Evolutionary conservation across 2,329 filamentous ascomycete species (phyloP).

Genomic region (Fusarium chuoi): DNA sequence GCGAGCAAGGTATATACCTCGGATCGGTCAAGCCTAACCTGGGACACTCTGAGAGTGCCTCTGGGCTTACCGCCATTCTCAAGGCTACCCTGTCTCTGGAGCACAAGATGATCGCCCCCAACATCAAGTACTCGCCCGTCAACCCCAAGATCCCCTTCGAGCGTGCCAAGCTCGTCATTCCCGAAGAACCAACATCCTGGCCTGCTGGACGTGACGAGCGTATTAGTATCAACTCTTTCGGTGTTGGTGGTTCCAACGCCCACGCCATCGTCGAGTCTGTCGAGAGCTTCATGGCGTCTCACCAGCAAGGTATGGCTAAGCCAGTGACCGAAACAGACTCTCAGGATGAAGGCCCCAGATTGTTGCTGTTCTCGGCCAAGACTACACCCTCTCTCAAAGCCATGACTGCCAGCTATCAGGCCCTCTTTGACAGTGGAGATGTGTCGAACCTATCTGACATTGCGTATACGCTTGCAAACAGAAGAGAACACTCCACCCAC

Average conservation of each 20-base stretch:
- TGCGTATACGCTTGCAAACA: not conserved
- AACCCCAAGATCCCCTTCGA: not conserved
- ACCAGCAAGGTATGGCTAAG: not conserved
- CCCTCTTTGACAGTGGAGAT: not conserved
- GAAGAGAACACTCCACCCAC: not conserved
- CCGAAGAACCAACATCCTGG: not conserved
- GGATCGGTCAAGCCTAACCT: not conserved
- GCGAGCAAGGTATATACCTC: not conserved
- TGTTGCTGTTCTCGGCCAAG: not conserved
- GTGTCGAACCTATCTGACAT: not conserved
- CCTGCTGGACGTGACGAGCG: not conserved
- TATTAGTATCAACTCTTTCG: not conserved
- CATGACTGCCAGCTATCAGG: not conserved
- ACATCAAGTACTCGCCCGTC: slow-evolving; percentile 5
- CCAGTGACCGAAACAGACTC: not conserved
- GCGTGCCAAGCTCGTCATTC: not conserved
- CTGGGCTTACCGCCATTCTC: not conserved
- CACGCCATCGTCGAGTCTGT: not conserved
- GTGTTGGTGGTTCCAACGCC: not conserved
- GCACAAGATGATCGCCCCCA: slow-evolving; percentile 46
- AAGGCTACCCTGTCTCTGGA: slow-evolving; percentile 44
- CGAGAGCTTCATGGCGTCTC: not conserved
- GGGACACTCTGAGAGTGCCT: not conserved
- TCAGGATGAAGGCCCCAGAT: not conserved
- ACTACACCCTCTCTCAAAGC: not conserved